Percentiles rank a stretch among this genome's conserved stretches.
Conservation (phyloP, 495 filamentous ascomycete species). For the Polyplosphaeria fusca region DNA sequence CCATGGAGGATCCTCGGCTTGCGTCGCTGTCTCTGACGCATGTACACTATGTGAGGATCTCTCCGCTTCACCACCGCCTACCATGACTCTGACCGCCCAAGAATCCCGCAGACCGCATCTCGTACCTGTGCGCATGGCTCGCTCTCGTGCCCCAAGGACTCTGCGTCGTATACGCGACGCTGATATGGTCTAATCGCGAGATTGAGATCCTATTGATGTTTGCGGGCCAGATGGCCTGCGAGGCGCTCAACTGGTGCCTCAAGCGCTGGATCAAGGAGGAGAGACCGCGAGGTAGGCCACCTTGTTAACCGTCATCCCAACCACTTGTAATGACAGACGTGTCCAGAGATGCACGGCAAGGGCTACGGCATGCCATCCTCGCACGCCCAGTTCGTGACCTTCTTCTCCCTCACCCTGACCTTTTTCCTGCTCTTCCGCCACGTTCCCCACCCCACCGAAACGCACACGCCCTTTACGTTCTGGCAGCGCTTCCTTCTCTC, state of each 20-base stretch:
- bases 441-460: slow-evolving; percentile 43
- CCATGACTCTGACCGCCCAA: slow-evolving; percentile 39
- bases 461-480: slow-evolving; percentile 54
- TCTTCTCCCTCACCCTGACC: slow-evolving; percentile 76
- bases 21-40: slow-evolving; percentile 92
- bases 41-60: slow-evolving; percentile 78
- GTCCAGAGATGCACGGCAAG: slow-evolving; percentile 73
- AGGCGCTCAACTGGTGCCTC: slow-evolving; percentile 84
- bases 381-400: slow-evolving; percentile 90
- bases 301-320: neutral
- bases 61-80: neutral
- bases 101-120: slow-evolving; percentile 83
- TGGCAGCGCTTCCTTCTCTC: slow-evolving; percentile 57
- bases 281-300: slow-evolving; percentile 59
- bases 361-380: slow-evolving; percentile 99
- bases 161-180: slow-evolving; percentile 80
- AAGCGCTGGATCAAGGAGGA: slow-evolving; percentile 92
- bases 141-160: slow-evolving; percentile 90
- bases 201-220: slow-evolving; percentile 89
- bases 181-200: slow-evolving; percentile 87
- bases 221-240: slow-evolving; percentile 85
- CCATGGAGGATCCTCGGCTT: slow-evolving; percentile 55
- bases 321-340: neutral
- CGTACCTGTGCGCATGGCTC: slow-evolving; percentile 85
- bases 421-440: slow-evolving; percentile 82